phyloP scores from a whole-genome alignment of 2,329 filamentous ascomycete species.

The Ceratocystis albifundus region DNA sequence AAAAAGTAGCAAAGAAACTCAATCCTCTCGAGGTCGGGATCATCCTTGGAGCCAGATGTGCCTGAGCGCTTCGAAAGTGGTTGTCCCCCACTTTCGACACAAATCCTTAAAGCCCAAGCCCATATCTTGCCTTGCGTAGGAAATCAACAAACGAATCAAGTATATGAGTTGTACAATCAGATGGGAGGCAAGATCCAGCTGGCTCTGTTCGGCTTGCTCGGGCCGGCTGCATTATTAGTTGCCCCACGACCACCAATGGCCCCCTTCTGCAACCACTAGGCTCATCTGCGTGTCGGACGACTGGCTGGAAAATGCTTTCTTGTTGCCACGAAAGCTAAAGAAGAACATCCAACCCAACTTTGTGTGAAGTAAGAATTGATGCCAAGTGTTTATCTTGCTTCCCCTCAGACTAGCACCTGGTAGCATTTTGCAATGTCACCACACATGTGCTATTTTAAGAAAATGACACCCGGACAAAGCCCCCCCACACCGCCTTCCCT shows the following conservation, averaged over 20 bases:
- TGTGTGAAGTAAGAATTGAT: too few relatives aligned
- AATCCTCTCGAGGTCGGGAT: background rate
- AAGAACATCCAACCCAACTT: background rate
- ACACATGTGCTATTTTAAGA: constrained; percentile 5
- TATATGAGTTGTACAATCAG: background rate
- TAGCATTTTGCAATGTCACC: background rate
- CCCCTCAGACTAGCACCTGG: background rate
- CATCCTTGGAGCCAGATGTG: constrained; percentile 3
- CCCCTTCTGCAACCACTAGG: background rate
- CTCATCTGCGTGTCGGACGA: background rate
- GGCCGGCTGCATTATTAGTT: background rate
- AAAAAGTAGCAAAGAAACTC: too few relatives aligned
- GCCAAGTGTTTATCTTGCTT: background rate
- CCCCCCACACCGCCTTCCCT: background rate
- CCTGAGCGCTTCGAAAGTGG: background rate
- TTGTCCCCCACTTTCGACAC: background rate
- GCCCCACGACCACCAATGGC: background rate
- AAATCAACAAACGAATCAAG: background rate
- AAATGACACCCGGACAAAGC: background rate
- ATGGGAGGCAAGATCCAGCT: background rate
- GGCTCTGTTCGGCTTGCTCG: background rate
- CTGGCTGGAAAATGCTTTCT: background rate
- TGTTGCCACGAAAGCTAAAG: background rate
- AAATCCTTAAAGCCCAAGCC: constrained; percentile 5
- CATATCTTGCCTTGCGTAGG: background rate